phyloP scores from a whole-genome alignment of 805 yeast genomes.

The Lachancea lanzarotensis region DNA sequence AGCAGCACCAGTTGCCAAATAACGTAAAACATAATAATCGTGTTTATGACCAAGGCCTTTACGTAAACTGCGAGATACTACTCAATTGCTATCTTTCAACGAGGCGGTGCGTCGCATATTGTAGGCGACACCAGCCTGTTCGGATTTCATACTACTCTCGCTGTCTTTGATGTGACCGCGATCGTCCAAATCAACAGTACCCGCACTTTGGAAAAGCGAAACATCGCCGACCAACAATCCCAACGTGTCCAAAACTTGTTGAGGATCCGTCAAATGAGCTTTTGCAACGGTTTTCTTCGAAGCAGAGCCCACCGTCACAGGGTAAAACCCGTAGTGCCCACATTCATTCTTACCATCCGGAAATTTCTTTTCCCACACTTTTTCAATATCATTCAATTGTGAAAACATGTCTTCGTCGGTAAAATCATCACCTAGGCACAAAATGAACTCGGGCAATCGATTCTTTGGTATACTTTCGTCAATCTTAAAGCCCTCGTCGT shows the following conservation, averaged over 20 bases:
- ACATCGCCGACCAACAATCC: conserved; percentile 76
- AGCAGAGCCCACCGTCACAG: conserved; percentile 91
- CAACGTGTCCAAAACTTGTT: conserved; percentile 75
- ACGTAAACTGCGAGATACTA: not conserved
- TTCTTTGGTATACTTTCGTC: conserved; percentile 34
- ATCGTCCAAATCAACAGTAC: conserved; percentile 67
- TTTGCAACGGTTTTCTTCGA: conserved; percentile 79
- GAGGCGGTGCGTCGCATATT: conserved; percentile 26
- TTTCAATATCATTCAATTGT: conserved; percentile 60
- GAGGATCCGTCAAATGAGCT: conserved; percentile 77
- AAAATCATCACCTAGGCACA: conserved; percentile 91
- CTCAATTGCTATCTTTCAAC: conserved; percentile 2
- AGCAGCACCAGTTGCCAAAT: not conserved
- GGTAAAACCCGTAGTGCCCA: conserved; percentile 60
- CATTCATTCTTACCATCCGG: conserved; percentile 39
- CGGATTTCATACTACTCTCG: conserved; percentile 36
- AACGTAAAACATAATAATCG: not conserved
- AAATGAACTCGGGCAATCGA: conserved; percentile 69
- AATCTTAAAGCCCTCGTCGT: conserved; percentile 25
- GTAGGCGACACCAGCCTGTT: conserved; percentile 28
- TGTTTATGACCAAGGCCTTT: not conserved
- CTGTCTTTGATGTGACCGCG: conserved; percentile 58
- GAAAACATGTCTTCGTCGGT: conserved; percentile 98
- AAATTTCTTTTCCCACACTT: conserved; percentile 31
- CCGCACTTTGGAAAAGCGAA: conserved; percentile 70